Base-by-base conservation (phyloP, 805 yeast species). In the Brettanomyces bruxellensis region DNA sequence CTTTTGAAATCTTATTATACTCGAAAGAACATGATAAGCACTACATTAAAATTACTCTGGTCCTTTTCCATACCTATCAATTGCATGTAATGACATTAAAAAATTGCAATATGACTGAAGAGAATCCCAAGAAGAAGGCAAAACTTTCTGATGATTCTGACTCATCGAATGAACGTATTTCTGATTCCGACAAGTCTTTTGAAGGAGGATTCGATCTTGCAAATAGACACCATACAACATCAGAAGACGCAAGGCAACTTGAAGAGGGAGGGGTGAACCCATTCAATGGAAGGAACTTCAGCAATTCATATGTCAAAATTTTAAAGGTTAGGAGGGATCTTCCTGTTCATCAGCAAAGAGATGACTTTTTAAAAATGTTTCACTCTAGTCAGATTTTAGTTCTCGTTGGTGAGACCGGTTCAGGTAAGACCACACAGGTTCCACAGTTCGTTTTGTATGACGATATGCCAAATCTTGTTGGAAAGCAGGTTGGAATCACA, bases 351-450 rank as follows among this genome's bases (percentile, higher is more conserved):
- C 79, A 89, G 28, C 96, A 93, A 67, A 76, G 98, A 62, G 84
- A 79, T 45, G 95, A 91, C 66, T 93, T 93, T 63, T 73, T 93
- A 48, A 73, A 75, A 52, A 79, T 86, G 48, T 93, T 84, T 67
- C 98, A 91, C 52, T 69, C 75, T 22, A 81, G 91, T 36, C 99
- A 91, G 67, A 86, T 91, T 61, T 85, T 93, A 95, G 98, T 91
- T 35, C 88, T 93, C 66, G 98, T 93, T 45, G 99, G 99, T 72
- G 99, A 91, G 64, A 91, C 99, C 4, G 99, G 99, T 70, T 88
- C 96, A 30, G 99, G 99, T 78, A 91, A 91, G 67, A 91, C 98
- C 25, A 91, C 99, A 1, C 99, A 91, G 69, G 90, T 91, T 52
- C 98, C 99, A 3, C 99, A 91, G 67, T 93, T 90, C 67, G 96